Evolutionary conservation across 1,284 basidiomycete species (phyloP).

Genomic region (Schizophyllum commune): DNA sequence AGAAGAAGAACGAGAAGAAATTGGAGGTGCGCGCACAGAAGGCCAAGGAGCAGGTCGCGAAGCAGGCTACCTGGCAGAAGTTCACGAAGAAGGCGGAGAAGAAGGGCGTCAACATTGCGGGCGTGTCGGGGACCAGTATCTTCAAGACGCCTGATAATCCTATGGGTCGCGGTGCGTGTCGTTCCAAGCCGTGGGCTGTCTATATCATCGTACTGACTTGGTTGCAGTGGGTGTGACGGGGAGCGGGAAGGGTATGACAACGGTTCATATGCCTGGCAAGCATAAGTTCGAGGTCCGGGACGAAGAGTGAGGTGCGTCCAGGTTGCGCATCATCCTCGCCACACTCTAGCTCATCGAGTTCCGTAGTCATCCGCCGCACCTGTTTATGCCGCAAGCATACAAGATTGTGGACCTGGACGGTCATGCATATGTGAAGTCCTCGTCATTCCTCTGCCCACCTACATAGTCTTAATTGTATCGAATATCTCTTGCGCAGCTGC

Average conservation of each 20-base stretch:
- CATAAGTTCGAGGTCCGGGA: constrained; percentile 67
- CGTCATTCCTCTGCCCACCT: background rate
- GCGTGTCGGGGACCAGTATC: constrained; percentile 84
- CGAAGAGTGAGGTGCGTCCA: constrained; percentile 24
- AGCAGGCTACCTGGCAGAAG: constrained; percentile 94
- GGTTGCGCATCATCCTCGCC: background rate
- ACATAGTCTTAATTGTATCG: background rate
- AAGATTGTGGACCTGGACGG: background rate
- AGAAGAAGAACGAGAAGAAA: constrained; percentile 97
- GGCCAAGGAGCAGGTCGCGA: constrained; percentile 82
- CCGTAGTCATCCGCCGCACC: too few species aligned
- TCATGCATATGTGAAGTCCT: background rate
- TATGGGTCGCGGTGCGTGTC: constrained; percentile 65
- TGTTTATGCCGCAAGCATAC: too few species aligned
- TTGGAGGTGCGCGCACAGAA: constrained; percentile 80
- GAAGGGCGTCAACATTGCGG: constrained; percentile 88
- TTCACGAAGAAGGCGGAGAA: constrained; percentile 96
- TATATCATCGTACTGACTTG: constrained; percentile 18
- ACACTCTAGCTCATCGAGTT: background rate
- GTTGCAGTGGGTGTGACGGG: constrained; percentile 85
- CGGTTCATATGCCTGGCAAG: constrained; percentile 64
- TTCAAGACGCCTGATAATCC: constrained; percentile 97
- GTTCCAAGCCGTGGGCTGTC: constrained; percentile 14
- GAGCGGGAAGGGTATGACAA: constrained; percentile 90
- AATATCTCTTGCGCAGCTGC: background rate